Conservation (phyloP, 2,329 filamentous ascomycete genomes). For the Verticillium albo-atrum region DNA sequence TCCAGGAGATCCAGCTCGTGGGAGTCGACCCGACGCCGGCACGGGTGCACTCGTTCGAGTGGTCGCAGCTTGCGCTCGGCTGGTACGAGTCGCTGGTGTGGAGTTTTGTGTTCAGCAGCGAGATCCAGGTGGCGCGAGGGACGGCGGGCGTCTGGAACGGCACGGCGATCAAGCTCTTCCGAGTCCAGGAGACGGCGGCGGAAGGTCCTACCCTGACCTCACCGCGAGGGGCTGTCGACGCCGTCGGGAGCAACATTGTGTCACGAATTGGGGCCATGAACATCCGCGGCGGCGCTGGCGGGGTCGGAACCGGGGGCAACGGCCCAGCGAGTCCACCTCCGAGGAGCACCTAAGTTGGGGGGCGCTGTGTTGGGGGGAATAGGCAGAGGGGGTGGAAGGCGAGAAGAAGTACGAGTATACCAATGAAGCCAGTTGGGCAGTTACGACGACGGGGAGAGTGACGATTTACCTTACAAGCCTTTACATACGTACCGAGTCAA, state of each 20-base stretch:
- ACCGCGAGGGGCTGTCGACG: slow-evolving; percentile 86
- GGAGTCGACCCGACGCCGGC: slow-evolving; percentile 71
- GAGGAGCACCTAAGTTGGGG: neutral
- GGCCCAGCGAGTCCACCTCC: neutral
- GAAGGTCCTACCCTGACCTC: slow-evolving; percentile 77
- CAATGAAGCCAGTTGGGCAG: neutral
- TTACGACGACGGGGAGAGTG: neutral
- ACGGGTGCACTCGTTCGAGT: slow-evolving; percentile 86
- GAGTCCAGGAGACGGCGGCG: slow-evolving; percentile 78
- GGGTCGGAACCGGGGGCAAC: neutral
- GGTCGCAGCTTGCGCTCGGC: slow-evolving; percentile 82
- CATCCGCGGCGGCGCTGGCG: slow-evolving; percentile 46
- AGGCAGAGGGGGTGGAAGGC: neutral
- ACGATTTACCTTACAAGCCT: neutral
- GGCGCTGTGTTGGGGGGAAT: neutral
- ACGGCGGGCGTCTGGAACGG: slow-evolving; percentile 94
- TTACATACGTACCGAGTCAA: neutral
- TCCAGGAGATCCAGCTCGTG: slow-evolving; percentile 58
- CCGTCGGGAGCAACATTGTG: slow-evolving; percentile 85
- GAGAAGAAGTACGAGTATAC: no score
- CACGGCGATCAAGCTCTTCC: slow-evolving; percentile 82
- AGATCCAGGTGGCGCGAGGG: slow-evolving; percentile 82
- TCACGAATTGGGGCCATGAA: slow-evolving; percentile 80
- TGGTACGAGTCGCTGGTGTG: slow-evolving; percentile 96
- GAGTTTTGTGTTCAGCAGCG: slow-evolving; percentile 86